A percentile compares a stretch with the other conserved stretches of the same genome.
phyloP scores from a whole-genome alignment of 768 basidiomycete species.

The Amanita molliuscula region DNA sequence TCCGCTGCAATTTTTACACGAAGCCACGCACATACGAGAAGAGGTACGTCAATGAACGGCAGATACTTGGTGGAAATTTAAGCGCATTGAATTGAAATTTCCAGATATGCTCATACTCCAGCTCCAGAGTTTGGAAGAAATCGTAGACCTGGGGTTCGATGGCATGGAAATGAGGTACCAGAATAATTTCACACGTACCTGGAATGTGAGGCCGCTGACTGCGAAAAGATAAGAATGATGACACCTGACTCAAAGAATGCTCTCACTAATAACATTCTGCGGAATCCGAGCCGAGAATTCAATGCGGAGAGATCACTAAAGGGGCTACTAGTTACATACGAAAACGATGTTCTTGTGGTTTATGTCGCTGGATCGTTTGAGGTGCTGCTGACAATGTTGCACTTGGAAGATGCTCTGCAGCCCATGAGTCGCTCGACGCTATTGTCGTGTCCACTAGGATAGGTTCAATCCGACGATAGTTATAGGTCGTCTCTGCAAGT shows the following conservation, averaged over 20 bases:
- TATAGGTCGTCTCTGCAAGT: too few relatives aligned
- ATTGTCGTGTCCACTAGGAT: too few relatives aligned
- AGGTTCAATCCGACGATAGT: too few relatives aligned
- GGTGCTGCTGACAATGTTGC: too few relatives aligned
- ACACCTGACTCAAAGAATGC: background rate
- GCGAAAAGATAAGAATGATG: background rate
- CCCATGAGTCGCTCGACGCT: too few relatives aligned
- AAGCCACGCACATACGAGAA: conserved; percentile 11
- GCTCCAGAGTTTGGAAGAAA: conserved; percentile 15
- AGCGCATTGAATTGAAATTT: conserved; percentile 12
- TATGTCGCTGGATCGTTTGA: too few relatives aligned
- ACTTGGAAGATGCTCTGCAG: too few relatives aligned
- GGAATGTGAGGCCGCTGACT: background rate
- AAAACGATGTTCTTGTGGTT: too few relatives aligned
- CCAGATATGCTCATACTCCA: conserved; percentile 16
- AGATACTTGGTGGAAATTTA: conserved; percentile 16
- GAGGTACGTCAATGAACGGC: conserved; percentile 14
- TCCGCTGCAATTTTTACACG: background rate
- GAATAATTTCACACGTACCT: background rate
- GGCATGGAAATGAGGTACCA: background rate
- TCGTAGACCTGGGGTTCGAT: conserved; percentile 10
- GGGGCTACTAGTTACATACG: too few relatives aligned
- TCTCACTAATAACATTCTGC: background rate
- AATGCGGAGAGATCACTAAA: too few relatives aligned
- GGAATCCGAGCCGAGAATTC: background rate